Percentiles rank a stretch among this genome's conserved stretches.
These are phyloP conservation scores for Pyrus hybrid DNA, from an alignment of 331 rosid species.

Conservation along the genomic window DNA sequence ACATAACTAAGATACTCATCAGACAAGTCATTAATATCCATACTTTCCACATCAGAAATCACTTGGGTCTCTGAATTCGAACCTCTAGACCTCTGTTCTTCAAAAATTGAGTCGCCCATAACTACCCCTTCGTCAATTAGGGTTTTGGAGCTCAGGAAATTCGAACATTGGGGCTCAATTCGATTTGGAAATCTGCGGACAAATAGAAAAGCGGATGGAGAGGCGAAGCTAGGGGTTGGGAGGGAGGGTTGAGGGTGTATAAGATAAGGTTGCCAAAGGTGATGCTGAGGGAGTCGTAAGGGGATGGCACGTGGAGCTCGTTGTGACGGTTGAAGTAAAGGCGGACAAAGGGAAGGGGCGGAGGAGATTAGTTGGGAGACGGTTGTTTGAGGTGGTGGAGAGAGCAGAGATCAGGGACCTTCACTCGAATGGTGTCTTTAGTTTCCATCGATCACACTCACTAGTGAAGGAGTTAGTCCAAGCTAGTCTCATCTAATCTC, in stretches of 20 bases:
- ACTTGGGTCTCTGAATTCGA: background rate
- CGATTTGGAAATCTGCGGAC: background rate
- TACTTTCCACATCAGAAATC: constrained; percentile 1
- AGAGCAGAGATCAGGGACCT: constrained; percentile 40
- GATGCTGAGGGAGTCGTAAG: constrained; percentile 44
- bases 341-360: constrained; percentile 35
- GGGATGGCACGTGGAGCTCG: constrained; percentile 48
- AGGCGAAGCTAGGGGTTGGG: background rate
- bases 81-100: background rate
- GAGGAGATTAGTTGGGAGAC: constrained; percentile 33
- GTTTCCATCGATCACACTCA: constrained; percentile 55
- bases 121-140: background rate
- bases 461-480: too few species aligned
- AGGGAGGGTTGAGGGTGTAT: constrained; percentile 46
- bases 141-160: background rate
- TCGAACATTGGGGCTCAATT: constrained; percentile 14
- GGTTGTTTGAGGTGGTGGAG: constrained; percentile 38
- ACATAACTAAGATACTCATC: background rate
- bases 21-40: constrained; percentile 29
- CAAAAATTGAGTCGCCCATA: background rate
- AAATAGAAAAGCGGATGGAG: background rate
- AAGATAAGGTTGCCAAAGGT: constrained; percentile 65
- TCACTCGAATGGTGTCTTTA: constrained; percentile 49
- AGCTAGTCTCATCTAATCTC: too few species aligned
- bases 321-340: constrained; percentile 68